Conservation (phyloP, 495 filamentous ascomycete genomes). For the Glarea lozoyensis region DNA sequence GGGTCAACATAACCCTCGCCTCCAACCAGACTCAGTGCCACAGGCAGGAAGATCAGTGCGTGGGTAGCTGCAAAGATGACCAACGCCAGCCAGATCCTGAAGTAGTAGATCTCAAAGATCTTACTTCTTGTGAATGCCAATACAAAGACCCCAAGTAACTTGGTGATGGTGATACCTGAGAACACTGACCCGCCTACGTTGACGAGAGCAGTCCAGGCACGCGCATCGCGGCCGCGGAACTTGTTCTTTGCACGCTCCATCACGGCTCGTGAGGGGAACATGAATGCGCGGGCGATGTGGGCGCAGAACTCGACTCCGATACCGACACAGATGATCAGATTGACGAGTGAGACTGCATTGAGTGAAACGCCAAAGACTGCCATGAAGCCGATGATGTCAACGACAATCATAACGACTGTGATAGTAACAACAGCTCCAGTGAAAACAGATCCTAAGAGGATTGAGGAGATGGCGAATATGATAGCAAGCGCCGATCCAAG, state of each 20-base stretch:
- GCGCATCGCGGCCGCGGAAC: constrained; percentile 68
- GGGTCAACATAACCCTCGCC: constrained; percentile 83
- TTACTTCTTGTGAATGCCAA: constrained; percentile 92
- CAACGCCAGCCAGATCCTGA: constrained; percentile 88
- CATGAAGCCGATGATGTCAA: constrained; percentile 95
- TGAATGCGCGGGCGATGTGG: constrained; percentile 91
- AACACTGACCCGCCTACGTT: constrained; percentile 93
- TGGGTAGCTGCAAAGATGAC: constrained; percentile 84
- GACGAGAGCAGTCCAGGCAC: constrained; percentile 84
- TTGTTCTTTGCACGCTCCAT: constrained; percentile 63
- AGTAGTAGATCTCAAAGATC: constrained; percentile 99
- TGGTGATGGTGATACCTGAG: constrained; percentile 92
- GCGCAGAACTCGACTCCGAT: constrained; percentile 97
- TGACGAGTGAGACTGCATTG: constrained; percentile 94
- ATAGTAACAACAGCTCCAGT: constrained; percentile 75
- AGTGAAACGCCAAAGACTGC: constrained; percentile 80
- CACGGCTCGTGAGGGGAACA: constrained; percentile 71
- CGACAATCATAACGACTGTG: constrained; percentile 84
- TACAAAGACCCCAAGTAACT: constrained; percentile 84
- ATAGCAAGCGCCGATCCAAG: constrained; percentile 75
- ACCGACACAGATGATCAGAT: constrained; percentile 91
- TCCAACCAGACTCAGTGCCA: constrained; percentile 77
- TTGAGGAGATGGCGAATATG: constrained; percentile 67
- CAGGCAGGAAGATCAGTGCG: constrained; percentile 85
- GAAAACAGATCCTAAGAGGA: constrained; percentile 73